Evolutionary conservation across 2,329 filamentous ascomycete genomes (phyloP).

Genomic region (Fusarium nematophilum): DNA sequence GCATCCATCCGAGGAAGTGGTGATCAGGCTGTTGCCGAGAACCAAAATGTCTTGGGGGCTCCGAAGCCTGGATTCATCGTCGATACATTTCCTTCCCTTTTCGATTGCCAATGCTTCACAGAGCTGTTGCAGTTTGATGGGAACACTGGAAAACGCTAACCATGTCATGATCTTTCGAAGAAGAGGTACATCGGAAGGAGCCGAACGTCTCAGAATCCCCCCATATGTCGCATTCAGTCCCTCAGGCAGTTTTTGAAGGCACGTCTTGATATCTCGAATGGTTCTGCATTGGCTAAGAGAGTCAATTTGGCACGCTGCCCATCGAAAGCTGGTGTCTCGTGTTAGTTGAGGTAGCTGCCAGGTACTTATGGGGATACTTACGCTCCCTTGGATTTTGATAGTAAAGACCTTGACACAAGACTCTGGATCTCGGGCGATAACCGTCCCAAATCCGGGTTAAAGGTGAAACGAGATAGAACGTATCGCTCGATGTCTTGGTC

Average conservation of each 20-base stretch:
- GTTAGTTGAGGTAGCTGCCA: no score
- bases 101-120: background rate
- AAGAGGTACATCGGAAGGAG: no score
- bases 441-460: no score
- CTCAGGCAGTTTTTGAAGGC: background rate
- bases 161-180: background rate
- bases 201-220: background rate
- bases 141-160: background rate
- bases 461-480: no score
- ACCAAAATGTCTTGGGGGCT: background rate
- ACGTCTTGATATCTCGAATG: background rate
- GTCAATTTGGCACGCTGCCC: background rate
- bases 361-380: background rate
- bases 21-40: background rate
- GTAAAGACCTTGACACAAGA: no score
- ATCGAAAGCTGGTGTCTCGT: no score
- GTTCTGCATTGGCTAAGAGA: background rate
- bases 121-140: background rate
- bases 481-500: no score
- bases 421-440: no score
- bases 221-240: background rate
- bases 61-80: background rate
- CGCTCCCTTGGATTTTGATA: background rate
- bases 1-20: background rate
- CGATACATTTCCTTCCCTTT: background rate